Evolutionary conservation across 345 rosid species (phyloP).

Genomic region (Hypericum perforatum): DNA sequence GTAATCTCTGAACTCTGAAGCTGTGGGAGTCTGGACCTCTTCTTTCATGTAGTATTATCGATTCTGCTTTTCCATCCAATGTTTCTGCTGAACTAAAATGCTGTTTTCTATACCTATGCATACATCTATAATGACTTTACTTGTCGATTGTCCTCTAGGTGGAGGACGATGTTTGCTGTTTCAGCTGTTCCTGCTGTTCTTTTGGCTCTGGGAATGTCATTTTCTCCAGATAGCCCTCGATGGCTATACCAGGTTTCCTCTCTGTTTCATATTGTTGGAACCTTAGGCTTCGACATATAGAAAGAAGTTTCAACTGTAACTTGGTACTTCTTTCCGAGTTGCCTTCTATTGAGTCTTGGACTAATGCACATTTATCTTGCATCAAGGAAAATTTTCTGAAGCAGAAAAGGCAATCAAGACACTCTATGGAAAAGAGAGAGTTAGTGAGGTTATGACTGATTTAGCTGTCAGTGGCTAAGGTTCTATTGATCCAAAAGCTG

Average conservation of each 20-base stretch:
- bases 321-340: no score
- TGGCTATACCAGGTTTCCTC: slow-evolving; percentile 89
- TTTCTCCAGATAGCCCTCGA: slow-evolving; percentile 98
- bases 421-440: slow-evolving; percentile 86
- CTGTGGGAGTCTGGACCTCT: no score
- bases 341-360: background rate
- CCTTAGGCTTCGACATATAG: no score
- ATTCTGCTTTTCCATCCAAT: no score
- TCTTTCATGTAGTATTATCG: no score
- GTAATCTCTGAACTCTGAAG: no score
- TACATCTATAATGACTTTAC: no score
- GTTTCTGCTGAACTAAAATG: background rate
- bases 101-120: background rate
- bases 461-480: slow-evolving; percentile 53
- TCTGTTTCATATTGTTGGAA: no score
- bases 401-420: slow-evolving; percentile 74
- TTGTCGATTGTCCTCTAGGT: slow-evolving; percentile 40
- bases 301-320: no score
- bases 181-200: slow-evolving; percentile 78
- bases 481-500: slow-evolving; percentile 81
- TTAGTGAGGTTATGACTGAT: slow-evolving; percentile 73
- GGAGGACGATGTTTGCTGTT: slow-evolving; percentile 95
- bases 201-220: slow-evolving; percentile 74
- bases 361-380: slow-evolving; percentile 14
- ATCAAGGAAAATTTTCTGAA: slow-evolving; percentile 79